Evolutionary conservation across 495 filamentous ascomycete genomes (phyloP), one percentile per base, ranked within the genome.

Genomic region (Penicillium bialowiezense): DNA sequence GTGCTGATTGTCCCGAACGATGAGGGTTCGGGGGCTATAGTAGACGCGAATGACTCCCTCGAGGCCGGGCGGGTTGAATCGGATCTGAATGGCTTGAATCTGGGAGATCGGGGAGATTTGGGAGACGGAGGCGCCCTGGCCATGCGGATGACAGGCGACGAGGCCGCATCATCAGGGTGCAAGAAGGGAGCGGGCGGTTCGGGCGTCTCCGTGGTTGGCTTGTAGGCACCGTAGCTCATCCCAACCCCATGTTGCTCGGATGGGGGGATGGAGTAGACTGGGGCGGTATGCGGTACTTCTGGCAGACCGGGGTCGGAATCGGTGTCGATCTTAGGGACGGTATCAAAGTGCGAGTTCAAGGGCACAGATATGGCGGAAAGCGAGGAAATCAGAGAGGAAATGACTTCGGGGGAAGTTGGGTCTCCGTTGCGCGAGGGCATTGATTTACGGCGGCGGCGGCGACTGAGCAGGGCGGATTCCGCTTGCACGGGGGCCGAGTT

Each of bases 371-470:
- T 95, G 62, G 85, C 82, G 15, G 89, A 90, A 14, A 98, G 80
- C 3, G 91, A 93, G 42, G 90, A 91, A 65, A 98, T 95, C 42
- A 98, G 76, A 32, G 88, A 90, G 41, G 88, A 91, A 52, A 98
- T 97, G 40, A 98, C 88, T 67, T 95, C 91, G 20, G 93, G 90
- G 12, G 91, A 93, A 2, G 88, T 85, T 37, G 89, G 81, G 48
- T 74, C 69, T 17, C 62, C 55, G 49, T 55, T 64, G 48, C 66
- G 72, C 43, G 59, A 52, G 45, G 69, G 65, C 29, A 70, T 55
- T 21, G 68, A 72, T 56, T 70, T 70, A 59, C 68, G 71, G 56
- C 68, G 72, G 48, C 69, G 64, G 21, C 55, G 65, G 41, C 49
- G 68, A 46, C 51, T 68, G 40, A 68, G 56, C 56, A 69, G 60